Percentiles rank a stretch among this genome's conserved stretches.
Conservation (phyloP, 371 early-diverging fungal species). For the Mycotypha africana region DNA sequence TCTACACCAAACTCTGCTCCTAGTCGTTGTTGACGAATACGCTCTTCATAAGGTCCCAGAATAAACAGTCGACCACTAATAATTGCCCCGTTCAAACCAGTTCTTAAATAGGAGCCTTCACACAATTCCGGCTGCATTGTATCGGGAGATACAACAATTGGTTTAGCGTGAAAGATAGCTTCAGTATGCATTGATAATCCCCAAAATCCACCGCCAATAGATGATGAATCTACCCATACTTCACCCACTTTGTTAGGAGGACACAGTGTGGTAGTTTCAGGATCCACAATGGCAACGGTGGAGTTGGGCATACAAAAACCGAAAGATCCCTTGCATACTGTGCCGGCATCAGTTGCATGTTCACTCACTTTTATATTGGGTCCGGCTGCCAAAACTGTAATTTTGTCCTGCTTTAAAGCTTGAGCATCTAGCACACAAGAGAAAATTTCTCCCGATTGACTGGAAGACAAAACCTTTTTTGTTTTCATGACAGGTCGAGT, state of each 20-base stretch:
- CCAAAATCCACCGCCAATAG: slow-evolving; percentile 70
- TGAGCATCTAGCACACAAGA: slow-evolving; percentile 45
- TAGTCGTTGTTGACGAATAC: slow-evolving; percentile 50
- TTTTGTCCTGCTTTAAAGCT: slow-evolving; percentile 31
- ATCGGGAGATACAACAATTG: slow-evolving; percentile 43
- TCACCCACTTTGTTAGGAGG: slow-evolving; percentile 71
- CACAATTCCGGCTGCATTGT: slow-evolving; percentile 37
- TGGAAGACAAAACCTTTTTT: slow-evolving; percentile 21
- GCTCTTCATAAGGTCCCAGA: slow-evolving; percentile 69
- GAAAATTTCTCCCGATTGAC: slow-evolving; percentile 38
- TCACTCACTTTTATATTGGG: slow-evolving; percentile 19
- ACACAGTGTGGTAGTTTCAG: slow-evolving; percentile 66
- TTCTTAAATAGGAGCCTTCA: slow-evolving; percentile 58
- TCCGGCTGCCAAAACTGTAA: slow-evolving; percentile 42
- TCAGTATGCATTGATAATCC: slow-evolving; percentile 65
- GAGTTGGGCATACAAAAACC: slow-evolving; percentile 54
- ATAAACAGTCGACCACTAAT: slow-evolving; percentile 63
- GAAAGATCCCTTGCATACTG: slow-evolving; percentile 28
- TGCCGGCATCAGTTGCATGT: slow-evolving; percentile 1
- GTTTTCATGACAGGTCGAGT: slow-evolving; percentile 1
- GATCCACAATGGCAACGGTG: slow-evolving; percentile 67
- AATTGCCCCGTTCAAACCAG: slow-evolving; percentile 72
- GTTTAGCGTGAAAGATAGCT: slow-evolving; percentile 63
- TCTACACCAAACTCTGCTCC: slow-evolving; percentile 37
- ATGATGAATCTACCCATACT: slow-evolving; percentile 71